These are phyloP conservation scores for Cytospora paraplurivora DNA, from an alignment of 2,329 filamentous ascomycete genomes.

Conservation along the genomic window DNA sequence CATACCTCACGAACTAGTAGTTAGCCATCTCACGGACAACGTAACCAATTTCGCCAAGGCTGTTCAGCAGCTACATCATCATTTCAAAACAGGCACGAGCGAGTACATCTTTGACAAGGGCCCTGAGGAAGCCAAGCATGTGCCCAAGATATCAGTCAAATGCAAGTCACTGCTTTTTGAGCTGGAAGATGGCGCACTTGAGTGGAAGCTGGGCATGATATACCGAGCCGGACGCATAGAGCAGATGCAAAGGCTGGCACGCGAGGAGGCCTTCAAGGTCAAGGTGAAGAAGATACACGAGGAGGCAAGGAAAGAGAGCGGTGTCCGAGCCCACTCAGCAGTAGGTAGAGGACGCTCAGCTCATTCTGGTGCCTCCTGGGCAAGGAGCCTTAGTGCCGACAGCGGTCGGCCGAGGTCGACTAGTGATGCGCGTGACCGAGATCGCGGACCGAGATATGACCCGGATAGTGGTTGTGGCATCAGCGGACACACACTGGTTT, in stretches of 20 bases:
- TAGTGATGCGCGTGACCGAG: slow-evolving; percentile 40
- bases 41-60: slow-evolving; percentile 86
- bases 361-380: slow-evolving; percentile 40
- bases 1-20: slow-evolving; percentile 86
- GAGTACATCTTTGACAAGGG: slow-evolving; percentile 86
- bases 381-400: slow-evolving; percentile 61
- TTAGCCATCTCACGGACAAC: slow-evolving; percentile 93
- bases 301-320: slow-evolving; percentile 56
- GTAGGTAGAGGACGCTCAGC: slow-evolving; percentile 43
- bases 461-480: slow-evolving; percentile 75
- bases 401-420: slow-evolving; percentile 41
- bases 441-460: slow-evolving; percentile 69
- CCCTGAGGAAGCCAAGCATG: slow-evolving; percentile 80
- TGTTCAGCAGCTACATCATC: slow-evolving; percentile 86
- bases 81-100: slow-evolving; percentile 83
- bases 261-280: slow-evolving; percentile 85
- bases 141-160: slow-evolving; percentile 83
- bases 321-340: slow-evolving; percentile 59
- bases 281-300: slow-evolving; percentile 84
- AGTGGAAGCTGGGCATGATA: slow-evolving; percentile 95
- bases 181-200: slow-evolving; percentile 92
- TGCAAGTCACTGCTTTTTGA: slow-evolving; percentile 85
- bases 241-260: slow-evolving; percentile 84
- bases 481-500: slow-evolving; percentile 70
- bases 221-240: slow-evolving; percentile 88